Evolutionary conservation across 139 green algal species (phyloP), one percentile per base, ranked within the genome.

Genomic region (Nannochloris sp.): DNA sequence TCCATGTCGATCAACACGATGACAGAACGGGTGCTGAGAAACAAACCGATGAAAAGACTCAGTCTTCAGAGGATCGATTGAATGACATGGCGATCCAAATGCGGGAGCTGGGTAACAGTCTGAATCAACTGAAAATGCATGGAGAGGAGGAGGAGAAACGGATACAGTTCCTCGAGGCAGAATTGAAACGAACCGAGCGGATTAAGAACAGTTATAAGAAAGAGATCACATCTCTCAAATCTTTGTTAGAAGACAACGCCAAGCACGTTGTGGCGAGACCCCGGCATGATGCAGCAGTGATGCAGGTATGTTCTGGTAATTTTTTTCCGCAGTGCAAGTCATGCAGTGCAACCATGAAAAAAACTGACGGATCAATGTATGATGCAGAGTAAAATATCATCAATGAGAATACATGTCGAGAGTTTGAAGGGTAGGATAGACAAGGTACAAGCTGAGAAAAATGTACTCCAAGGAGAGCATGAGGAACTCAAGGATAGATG

Each of bases 401-500:
- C 29, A 56, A 45, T 76, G 23, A 53, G 45, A 17, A 13, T 51
- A 28, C 44, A 23, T 3, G 30, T 76, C 0, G 69, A 76, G 20
- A 16, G 17, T 5, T 50, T 49, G 31, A 53, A 23, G n/a, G 46
- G n/a, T 14, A 53, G 46, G 0, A 0, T 53, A 20, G 17, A 28
- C 16, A 64, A 31, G 10, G 20, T 25, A 5, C n/a, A 23, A 16
- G 58, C 58, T 31, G 58, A 64, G 25, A 31, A 53, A 11, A 23
- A 53, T 26, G 46, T 53, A 1, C 46, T 53, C 9, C 16, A 64
- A 28, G 58, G 58, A 17, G n/a, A 31, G 30, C 44, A 67, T 33
- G 61, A 56, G 8, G 69, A 76, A 61, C 63, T 76, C 30, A 62
- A 59, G 3, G 69, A 76, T 30, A 46, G 63, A 16, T 25, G 66